These are phyloP conservation scores for Apiospora hydei DNA, from an alignment of 2,329 filamentous ascomycete genomes.

Conservation along the genomic window DNA sequence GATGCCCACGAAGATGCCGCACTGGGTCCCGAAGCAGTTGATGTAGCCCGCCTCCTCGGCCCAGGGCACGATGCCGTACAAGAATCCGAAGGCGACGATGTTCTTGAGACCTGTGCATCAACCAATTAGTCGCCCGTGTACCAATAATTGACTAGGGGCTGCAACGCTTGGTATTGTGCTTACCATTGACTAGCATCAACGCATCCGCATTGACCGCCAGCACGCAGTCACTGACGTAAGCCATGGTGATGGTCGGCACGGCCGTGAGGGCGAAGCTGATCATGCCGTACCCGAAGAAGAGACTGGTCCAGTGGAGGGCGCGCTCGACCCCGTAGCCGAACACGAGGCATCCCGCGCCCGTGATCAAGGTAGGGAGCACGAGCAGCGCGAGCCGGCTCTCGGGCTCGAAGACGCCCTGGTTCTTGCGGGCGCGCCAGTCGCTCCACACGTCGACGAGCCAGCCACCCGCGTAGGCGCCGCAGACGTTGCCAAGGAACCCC, in stretches of 20 bases:
- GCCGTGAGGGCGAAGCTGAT: constrained; percentile 52
- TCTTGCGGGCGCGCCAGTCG: constrained; percentile 47
- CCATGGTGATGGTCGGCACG: constrained; percentile 51
- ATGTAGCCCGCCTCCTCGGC: constrained; percentile 38
- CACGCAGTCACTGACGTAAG: constrained; percentile 49
- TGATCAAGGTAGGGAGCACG: constrained; percentile 49
- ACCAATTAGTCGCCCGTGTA: neutral
- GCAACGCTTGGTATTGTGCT: neutral
- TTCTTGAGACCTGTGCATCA: constrained; percentile 47
- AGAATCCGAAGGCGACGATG: constrained; percentile 55
- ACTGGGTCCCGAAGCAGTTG: constrained; percentile 39
- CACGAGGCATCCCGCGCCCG: constrained; percentile 50
- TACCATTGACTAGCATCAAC: constrained; percentile 43
- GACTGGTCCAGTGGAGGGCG: constrained; percentile 49
- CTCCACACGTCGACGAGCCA: constrained; percentile 52
- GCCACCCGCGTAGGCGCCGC: constrained; percentile 51
- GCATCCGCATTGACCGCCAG: constrained; percentile 42
- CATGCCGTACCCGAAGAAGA: constrained; percentile 56
- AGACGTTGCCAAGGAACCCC: constrained; percentile 49
- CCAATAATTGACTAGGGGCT: no score
- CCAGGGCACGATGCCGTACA: constrained; percentile 54
- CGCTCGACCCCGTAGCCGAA: constrained; percentile 53
- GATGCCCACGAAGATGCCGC: constrained; percentile 40
- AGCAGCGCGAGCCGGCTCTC: constrained; percentile 51
- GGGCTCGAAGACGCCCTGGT: constrained; percentile 53